These are phyloP conservation scores for Saccharomycopsis vini DNA, from an alignment of 805 yeast genomes.

Conservation along the genomic window DNA sequence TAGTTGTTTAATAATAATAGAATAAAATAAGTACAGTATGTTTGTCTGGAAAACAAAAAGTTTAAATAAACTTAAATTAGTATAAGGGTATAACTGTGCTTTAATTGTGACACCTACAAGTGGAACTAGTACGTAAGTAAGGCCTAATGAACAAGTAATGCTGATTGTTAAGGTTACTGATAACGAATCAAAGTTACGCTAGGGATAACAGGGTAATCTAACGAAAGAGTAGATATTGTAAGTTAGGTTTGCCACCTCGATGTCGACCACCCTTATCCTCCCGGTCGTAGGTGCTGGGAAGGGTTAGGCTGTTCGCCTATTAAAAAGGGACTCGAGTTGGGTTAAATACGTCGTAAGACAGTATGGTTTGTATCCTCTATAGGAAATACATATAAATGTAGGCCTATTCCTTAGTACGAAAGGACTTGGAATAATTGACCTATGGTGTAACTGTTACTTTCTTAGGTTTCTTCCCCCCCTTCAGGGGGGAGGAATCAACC, in stretches of 20 bases:
- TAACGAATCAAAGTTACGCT: too few relatives aligned
- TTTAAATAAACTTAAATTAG: conserved; percentile 8
- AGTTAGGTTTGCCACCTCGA: too few relatives aligned
- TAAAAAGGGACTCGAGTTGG: conserved; percentile 21
- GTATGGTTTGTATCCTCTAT: conserved; percentile 20
- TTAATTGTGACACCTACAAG: conserved; percentile 15
- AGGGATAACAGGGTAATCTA: too few relatives aligned
- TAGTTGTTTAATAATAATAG: conserved; percentile 11
- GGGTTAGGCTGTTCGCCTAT: too few relatives aligned
- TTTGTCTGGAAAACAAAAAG: conserved; percentile 19
- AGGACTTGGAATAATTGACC: conserved; percentile 20
- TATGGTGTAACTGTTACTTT: conserved; percentile 19
- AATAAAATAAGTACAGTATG: conserved; percentile 21
- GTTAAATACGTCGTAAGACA: conserved; percentile 19
- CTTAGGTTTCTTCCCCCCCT: too few relatives aligned
- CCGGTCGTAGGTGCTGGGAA: too few relatives aligned
- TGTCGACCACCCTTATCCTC: too few relatives aligned
- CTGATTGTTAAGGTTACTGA: too few relatives aligned
- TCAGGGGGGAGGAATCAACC: too few relatives aligned
- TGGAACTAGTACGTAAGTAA: too few relatives aligned
- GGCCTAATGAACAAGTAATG: too few relatives aligned
- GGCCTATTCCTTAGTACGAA: conserved; percentile 20
- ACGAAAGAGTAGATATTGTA: too few relatives aligned
- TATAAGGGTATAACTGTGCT: conserved; percentile 22
- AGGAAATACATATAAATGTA: conserved; percentile 13